Percentiles rank a stretch among this genome's conserved stretches.
phyloP scores from a whole-genome alignment of 805 yeast species.

The Nakazawaea holstii region DNA sequence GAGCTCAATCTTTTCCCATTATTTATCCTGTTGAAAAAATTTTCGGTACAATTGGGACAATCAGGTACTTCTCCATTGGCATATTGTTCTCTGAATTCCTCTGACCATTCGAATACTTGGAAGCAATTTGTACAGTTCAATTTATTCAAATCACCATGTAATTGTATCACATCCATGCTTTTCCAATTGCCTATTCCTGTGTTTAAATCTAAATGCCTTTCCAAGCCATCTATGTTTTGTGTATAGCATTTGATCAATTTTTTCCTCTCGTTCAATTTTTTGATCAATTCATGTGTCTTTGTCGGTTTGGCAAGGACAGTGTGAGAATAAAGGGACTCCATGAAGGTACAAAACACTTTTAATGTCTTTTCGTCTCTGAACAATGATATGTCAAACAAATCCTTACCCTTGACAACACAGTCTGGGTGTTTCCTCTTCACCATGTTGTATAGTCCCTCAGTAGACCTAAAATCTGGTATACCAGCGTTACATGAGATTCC shows the following conservation, averaged over 20 bases:
- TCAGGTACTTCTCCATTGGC: constrained; percentile 67
- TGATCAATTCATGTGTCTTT: constrained; percentile 73
- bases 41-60: constrained; percentile 63
- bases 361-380: constrained; percentile 66
- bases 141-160: constrained; percentile 83
- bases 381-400: constrained; percentile 80
- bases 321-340: constrained; percentile 70
- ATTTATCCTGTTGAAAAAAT: constrained; percentile 48
- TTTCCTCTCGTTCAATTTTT: constrained; percentile 49
- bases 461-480: constrained; percentile 89
- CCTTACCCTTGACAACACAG: constrained; percentile 75
- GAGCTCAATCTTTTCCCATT: constrained; percentile 74
- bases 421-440: constrained; percentile 60
- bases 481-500: constrained; percentile 97
- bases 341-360: constrained; percentile 77
- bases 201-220: constrained; percentile 55
- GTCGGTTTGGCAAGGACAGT: constrained; percentile 73
- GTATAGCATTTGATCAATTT: constrained; percentile 84
- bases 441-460: constrained; percentile 74
- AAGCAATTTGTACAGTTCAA: constrained; percentile 75
- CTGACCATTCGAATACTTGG: constrained; percentile 55
- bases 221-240: constrained; percentile 91
- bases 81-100: constrained; percentile 39
- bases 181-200: constrained; percentile 59
- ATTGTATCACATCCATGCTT: constrained; percentile 70